Evolutionary conservation across 805 yeast species (phyloP).

Genomic region (Saturnispora ahearnii): DNA sequence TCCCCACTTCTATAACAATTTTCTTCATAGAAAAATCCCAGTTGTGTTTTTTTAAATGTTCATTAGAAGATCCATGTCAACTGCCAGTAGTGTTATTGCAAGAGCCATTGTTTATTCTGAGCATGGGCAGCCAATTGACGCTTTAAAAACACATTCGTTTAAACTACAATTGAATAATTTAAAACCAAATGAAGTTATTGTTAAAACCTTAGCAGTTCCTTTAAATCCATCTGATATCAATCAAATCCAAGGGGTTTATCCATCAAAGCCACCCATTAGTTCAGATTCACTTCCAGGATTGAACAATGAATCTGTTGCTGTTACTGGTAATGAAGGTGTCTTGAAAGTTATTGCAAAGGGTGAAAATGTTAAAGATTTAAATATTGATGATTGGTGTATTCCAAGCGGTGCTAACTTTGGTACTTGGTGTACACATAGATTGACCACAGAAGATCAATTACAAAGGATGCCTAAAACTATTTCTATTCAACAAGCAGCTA

Average conservation of each 20-base stretch:
- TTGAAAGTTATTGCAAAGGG: slow-evolving; percentile 79
- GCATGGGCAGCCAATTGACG: slow-evolving; percentile 60
- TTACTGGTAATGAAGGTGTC: slow-evolving; percentile 92
- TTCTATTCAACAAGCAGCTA: slow-evolving; percentile 62
- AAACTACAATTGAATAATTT: slow-evolving; percentile 29
- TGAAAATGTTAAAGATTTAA: slow-evolving; percentile 34
- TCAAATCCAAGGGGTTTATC: slow-evolving; percentile 81
- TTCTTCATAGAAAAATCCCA: background rate
- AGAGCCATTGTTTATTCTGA: slow-evolving; percentile 58
- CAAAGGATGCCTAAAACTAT: slow-evolving; percentile 51
- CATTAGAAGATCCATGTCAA: slow-evolving; percentile 11
- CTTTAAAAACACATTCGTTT: slow-evolving; percentile 43
- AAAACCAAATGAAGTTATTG: slow-evolving; percentile 41
- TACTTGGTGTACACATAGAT: slow-evolving; percentile 84
- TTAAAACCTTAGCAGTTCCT: slow-evolving; percentile 71
- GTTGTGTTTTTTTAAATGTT: background rate
- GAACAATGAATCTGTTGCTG: slow-evolving; percentile 51
- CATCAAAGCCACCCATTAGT: slow-evolving; percentile 58
- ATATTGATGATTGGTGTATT: slow-evolving; percentile 79
- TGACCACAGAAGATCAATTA: slow-evolving; percentile 44
- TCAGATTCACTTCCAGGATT: slow-evolving; percentile 40
- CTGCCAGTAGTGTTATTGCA: slow-evolving; percentile 24
- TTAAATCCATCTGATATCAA: slow-evolving; percentile 86
- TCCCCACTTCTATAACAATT: background rate
- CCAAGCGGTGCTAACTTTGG: slow-evolving; percentile 76